A percentile compares a stretch with the other conserved stretches of the same genome.
Conservation (phyloP, 257 asterid species). For the Paulownia fortunei region DNA sequence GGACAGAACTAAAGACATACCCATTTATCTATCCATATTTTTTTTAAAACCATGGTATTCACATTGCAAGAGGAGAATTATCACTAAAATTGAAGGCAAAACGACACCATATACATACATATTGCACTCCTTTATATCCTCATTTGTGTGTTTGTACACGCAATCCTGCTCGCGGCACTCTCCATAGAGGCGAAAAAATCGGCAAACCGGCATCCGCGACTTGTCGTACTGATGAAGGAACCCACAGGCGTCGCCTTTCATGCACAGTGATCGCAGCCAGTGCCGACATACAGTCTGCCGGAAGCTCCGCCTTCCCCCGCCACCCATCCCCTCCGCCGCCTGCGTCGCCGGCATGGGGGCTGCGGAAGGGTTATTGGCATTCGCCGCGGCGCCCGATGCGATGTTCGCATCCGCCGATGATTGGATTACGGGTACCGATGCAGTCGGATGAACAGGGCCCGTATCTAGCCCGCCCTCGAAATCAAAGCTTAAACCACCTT, state of each 20-base stretch:
- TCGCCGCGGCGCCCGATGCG: constrained; percentile 37
- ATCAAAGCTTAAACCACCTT: constrained; percentile 90
- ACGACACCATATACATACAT: constrained; percentile 52
- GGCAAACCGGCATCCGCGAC: constrained; percentile 83
- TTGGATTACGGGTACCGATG: constrained; percentile 75
- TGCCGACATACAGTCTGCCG: constrained; percentile 86
- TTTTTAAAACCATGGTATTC: not conserved
- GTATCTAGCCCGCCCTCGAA: constrained; percentile 87
- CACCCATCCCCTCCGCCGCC: constrained; percentile 41
- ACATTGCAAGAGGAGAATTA: not conserved
- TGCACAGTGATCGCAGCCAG: constrained; percentile 78
- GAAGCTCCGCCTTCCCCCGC: constrained; percentile 71
- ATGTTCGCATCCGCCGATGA: constrained; percentile 45
- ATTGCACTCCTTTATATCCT: constrained; percentile 94
- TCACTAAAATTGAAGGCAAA: not conserved
- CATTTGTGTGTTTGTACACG: constrained; percentile 89
- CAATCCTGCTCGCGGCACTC: constrained; percentile 98
- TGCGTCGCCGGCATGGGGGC: constrained; percentile 44
- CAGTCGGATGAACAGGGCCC: constrained; percentile 78
- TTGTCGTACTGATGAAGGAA: constrained; percentile 85
- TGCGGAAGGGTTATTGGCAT: constrained; percentile 31
- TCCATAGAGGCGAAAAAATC: constrained; percentile 73
- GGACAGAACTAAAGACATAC: not conserved
- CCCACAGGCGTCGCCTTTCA: constrained; percentile 88
- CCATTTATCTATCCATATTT: not conserved